Base-by-base conservation (phyloP, 768 basidiomycete genomes). In the Paxillus involutus region DNA sequence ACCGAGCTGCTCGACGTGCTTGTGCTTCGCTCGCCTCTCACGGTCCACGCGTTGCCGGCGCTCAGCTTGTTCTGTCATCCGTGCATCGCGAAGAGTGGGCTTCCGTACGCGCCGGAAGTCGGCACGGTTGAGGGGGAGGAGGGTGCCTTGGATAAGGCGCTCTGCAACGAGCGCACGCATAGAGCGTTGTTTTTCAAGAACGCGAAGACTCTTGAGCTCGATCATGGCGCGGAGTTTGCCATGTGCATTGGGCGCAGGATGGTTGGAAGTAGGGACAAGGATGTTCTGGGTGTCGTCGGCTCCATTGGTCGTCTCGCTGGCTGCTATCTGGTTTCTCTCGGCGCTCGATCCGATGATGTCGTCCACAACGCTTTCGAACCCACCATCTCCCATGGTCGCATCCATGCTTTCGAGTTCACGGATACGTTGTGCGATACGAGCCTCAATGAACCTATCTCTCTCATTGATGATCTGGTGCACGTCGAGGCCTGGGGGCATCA, bases 1-100 rank as follows among this genome's bases (percentile, higher is more conserved):
- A 30, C 76, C 78, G 63, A 99, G 88, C 63, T 98, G 94, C 59
- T 96, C 94, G 65, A 96, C 82, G 65, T 99, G 97, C 67, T 96
- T 94, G 75, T 92, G 89, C 71, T 98, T 98, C 41, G 94, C 94
- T 35, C 93, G 86, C 21, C 88, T 86, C 72, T 98, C 96, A 19
- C 97, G 86, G 55, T 98, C 96, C 12, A 82, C 78, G 29, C 95
- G 87, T 67, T 98, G 97, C 68, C 89, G 88, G 54, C 93, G 82
- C 73, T 99, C 97, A 6, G 89, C 81, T 55, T 85, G 82, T 71
- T 98, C 96, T 1, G 92, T 95, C 71, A 81, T 81, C 43, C 92
- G 87, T 26, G 93, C 92, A 65, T 98, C 95, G 17, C 93, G 86
- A 48, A 96, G 77, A 6, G 85, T 86, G 4, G 89, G 90, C 65